phyloP scores from a whole-genome alignment of 2,329 filamentous ascomycete genomes.

The Byssoonygena ceratinophila region DNA sequence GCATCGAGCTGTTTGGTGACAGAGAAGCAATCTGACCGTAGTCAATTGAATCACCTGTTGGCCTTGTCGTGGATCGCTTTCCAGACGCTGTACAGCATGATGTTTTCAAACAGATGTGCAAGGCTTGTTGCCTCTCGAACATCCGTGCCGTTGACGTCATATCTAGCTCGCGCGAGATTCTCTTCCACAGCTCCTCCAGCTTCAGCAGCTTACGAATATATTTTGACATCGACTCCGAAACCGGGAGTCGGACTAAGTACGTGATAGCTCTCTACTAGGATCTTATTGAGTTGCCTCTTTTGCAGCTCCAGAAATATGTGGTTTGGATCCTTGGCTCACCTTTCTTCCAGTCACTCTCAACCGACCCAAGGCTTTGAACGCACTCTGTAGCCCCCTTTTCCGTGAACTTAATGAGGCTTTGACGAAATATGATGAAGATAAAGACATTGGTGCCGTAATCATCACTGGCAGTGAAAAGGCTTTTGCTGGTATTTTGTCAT shows the following conservation, averaged over 20 bases:
- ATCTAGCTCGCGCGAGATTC: conserved; percentile 26
- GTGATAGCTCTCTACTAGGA: conserved; percentile 18
- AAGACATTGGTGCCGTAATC: conserved; percentile 63
- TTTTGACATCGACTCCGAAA: conserved; percentile 70
- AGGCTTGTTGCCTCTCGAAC: conserved; percentile 51
- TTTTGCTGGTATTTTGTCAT: conserved; percentile 52
- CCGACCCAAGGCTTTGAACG: conserved; percentile 91
- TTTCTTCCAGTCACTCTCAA: conserved; percentile 65
- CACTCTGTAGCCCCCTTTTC: conserved; percentile 83
- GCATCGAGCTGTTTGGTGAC: neutral
- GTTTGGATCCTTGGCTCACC: no score
- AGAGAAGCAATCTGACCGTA: neutral
- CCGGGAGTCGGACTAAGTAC: conserved; percentile 84
- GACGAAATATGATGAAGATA: conserved; percentile 56
- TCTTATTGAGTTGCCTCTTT: neutral
- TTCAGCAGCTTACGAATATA: conserved; percentile 58
- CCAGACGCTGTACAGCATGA: conserved; percentile 17
- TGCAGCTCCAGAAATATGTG: neutral
- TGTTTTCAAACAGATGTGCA: conserved; percentile 42
- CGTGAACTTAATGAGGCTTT: conserved; percentile 76
- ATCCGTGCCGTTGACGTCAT: conserved; percentile 29
- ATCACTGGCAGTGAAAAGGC: conserved; percentile 82
- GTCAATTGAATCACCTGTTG: conserved; percentile 31
- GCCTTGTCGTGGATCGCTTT: conserved; percentile 29
- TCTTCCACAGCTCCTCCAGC: conserved; percentile 31